Evolutionary conservation across 2,329 filamentous ascomycete species (phyloP).

Genomic region (Chaetomium olivaceum): DNA sequence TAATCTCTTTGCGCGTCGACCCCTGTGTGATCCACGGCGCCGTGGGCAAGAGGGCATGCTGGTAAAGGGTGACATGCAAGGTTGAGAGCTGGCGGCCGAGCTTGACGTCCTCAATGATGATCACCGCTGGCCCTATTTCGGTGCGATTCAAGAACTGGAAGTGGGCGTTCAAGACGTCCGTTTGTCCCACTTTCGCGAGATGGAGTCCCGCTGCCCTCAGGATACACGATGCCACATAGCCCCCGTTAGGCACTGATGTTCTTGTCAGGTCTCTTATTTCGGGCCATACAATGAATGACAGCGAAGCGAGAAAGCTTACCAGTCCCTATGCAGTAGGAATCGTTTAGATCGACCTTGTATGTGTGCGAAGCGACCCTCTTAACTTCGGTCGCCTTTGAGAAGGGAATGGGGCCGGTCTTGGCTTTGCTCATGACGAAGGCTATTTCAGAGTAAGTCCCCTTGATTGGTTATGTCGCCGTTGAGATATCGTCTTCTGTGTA

Average conservation of each 20-base stretch:
- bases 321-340: slow-evolving; percentile 34
- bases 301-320: slow-evolving; percentile 18
- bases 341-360: slow-evolving; percentile 32
- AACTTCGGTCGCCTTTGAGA: slow-evolving; percentile 31
- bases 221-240: slow-evolving; percentile 47
- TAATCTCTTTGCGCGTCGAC: slow-evolving; percentile 37
- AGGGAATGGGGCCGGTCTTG: slow-evolving; percentile 22
- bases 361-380: slow-evolving; percentile 30
- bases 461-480: neutral
- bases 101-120: slow-evolving; percentile 46
- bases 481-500: neutral
- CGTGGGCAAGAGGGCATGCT: slow-evolving; percentile 38
- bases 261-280: neutral
- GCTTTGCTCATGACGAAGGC: neutral
- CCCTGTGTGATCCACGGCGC: slow-evolving; percentile 41
- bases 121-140: slow-evolving; percentile 40
- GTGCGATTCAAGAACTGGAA: slow-evolving; percentile 47
- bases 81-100: slow-evolving; percentile 45
- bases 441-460: neutral
- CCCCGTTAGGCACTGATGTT: slow-evolving; percentile 46
- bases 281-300: neutral
- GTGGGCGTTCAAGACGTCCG: slow-evolving; percentile 43
- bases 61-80: slow-evolving; percentile 46
- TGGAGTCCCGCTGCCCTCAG: slow-evolving; percentile 41
- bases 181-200: slow-evolving; percentile 39